phyloP scores from a whole-genome alignment of 345 rosid genomes.

The Passiflora organensis region DNA sequence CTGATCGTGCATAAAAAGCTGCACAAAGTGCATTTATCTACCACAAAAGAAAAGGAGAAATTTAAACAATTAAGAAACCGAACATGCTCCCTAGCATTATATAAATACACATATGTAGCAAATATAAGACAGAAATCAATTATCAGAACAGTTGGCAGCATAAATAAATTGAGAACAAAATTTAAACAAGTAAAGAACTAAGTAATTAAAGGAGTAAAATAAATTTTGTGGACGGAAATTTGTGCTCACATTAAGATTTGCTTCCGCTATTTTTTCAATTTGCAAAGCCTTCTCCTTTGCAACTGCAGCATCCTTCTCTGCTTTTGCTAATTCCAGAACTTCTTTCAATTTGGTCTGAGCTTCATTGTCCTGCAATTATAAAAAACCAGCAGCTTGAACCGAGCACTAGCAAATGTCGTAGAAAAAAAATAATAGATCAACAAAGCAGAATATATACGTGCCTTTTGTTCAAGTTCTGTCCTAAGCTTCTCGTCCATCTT shows the following conservation, averaged over 20 bases:
- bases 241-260: conserved; percentile 81
- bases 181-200: neutral
- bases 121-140: too few relatives aligned
- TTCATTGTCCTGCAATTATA: conserved; percentile 64
- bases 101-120: neutral
- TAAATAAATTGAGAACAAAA: neutral
- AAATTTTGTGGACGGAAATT: neutral
- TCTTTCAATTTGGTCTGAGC: conserved; percentile 49
- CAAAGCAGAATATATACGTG: conserved; percentile 12
- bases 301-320: conserved; percentile 65
- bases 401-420: conserved; percentile 6
- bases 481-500: conserved; percentile 77
- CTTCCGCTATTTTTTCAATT: conserved; percentile 81
- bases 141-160: too few relatives aligned
- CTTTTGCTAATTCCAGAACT: conserved; percentile 69
- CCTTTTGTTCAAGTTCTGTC: conserved; percentile 83
- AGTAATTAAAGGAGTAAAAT: neutral
- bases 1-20: conserved; percentile 96
- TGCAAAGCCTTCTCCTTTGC: conserved; percentile 79
- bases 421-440: neutral
- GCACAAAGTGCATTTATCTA: conserved; percentile 83
- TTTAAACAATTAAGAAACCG: neutral
- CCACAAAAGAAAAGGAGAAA: conserved; percentile 16
- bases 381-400: conserved; percentile 19
- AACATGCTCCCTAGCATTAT: neutral